phyloP scores from a whole-genome alignment of 208 protist species.

The Leishmania gerbilli region DNA sequence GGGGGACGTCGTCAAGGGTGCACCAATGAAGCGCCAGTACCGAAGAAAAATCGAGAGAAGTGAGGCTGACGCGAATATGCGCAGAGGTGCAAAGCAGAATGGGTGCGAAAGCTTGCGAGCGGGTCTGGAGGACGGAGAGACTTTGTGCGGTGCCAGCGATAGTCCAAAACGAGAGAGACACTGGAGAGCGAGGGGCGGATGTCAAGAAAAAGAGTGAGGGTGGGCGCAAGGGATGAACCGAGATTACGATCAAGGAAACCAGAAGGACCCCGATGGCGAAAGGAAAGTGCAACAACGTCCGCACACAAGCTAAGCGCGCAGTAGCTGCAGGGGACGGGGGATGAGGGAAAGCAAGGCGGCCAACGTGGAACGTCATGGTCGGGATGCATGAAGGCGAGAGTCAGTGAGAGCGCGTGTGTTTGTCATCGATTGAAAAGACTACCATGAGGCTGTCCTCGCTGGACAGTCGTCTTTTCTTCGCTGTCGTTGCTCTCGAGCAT shows the following conservation, averaged over 20 bases:
- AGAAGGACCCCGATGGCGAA: neutral
- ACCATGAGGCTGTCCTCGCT: neutral
- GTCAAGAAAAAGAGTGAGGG: neutral
- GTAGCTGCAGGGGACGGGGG: neutral
- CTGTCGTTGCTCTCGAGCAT: neutral
- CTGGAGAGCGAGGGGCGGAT: neutral
- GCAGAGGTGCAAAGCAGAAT: neutral
- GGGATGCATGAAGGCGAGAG: neutral
- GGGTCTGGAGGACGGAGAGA: neutral
- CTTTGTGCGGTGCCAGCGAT: neutral
- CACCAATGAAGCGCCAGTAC: neutral
- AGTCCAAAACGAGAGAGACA: neutral
- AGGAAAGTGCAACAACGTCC: neutral
- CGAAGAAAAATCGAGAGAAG: slow-evolving; percentile 25
- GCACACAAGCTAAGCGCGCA: neutral
- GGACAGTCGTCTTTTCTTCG: neutral
- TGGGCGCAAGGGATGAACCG: neutral
- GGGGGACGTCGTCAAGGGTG: neutral
- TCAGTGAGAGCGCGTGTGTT: neutral
- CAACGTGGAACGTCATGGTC: neutral
- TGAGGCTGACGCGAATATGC: neutral
- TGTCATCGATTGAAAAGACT: neutral
- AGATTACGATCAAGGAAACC: neutral
- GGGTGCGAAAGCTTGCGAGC: neutral
- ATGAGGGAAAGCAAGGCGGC: neutral